Percentiles rank a stretch among this genome's conserved stretches.
Evolutionary conservation across 106 monocot genomes (phyloP).

Genomic region (Cymbidium sinense): DNA sequence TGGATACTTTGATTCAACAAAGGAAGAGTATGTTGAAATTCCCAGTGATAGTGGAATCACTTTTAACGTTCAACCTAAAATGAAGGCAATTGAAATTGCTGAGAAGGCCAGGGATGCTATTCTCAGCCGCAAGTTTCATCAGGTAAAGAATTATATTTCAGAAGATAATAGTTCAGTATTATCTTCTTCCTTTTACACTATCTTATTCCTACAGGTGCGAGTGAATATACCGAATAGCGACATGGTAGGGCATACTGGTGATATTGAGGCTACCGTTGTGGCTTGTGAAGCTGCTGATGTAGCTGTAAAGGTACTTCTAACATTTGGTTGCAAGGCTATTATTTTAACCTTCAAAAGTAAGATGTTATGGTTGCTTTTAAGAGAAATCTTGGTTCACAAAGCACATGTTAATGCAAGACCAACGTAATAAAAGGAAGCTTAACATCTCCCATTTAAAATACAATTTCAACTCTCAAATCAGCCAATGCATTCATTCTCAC

Average conservation of each 20-base stretch:
- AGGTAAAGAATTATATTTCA: constrained; percentile 31
- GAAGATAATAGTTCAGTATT: not conserved
- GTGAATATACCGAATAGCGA: constrained; percentile 78
- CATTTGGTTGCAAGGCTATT: not conserved
- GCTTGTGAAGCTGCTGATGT: constrained; percentile 79
- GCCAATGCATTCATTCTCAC: no score
- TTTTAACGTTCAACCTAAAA: constrained; percentile 78
- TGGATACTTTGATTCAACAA: constrained; percentile 59
- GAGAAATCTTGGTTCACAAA: not conserved
- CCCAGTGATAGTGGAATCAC: constrained; percentile 88
- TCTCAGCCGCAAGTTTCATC: constrained; percentile 75
- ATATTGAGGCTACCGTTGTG: constrained; percentile 77
- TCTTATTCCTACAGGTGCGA: constrained; percentile 36
- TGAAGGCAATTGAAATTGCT: constrained; percentile 84
- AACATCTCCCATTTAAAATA: no score
- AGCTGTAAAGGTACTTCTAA: constrained; percentile 61
- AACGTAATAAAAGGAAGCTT: no score
- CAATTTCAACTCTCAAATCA: no score
- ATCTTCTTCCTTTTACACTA: not conserved
- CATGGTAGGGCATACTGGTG: constrained; percentile 97
- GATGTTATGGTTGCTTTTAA: not conserved
- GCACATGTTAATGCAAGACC: no score
- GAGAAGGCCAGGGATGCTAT: constrained; percentile 84
- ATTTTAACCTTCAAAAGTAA: not conserved
- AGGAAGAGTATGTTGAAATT: constrained; percentile 90